Evolutionary conservation across 768 basidiomycete species (phyloP), one percentile per base, ranked within the genome.

Genomic region (Boletus rex-veris): DNA sequence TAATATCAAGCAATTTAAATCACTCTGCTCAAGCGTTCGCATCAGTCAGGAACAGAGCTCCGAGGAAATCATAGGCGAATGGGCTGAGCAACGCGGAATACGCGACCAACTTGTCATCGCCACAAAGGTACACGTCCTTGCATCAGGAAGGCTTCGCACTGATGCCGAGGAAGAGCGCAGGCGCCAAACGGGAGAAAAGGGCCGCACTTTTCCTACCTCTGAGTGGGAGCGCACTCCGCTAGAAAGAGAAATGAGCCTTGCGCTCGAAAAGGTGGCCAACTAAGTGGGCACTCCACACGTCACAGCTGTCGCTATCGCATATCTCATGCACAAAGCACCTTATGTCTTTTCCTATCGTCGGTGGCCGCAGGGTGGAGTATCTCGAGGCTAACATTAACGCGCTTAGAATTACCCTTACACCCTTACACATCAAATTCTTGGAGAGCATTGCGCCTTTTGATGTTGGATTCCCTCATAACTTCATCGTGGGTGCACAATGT

Each of bases 31-130:
- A 44, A 7, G 16, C 15, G 5, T 28, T 35, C 9, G 18, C 10
- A 15, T 14, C 41, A 77, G 74, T 54, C 80, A 84, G 61, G 75
- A 81, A 50, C 82, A 78, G 56, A 59, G 74, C 18, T 81, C 79
- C 4, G 83, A 87, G 59, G 52, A 57, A 48, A 75, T 77, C 64
- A 68, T 80, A 26, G 79, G 80, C 18, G 77, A 79, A 59, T 80
- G 80, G 77, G 74, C 74, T 61, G 71, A 75, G 58, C 51, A 58
- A 37, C 67, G 75, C 19, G 70, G 68, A 3, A 69, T 73, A 47
- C 72, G 79, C 19, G 73, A 79, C 53, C 75, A 77, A 52, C 68
- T 80, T 15, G 68, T 78, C 57, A 63, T 78, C 40, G 77, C 77
- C 1, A 77, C 77, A 18, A 79, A 74, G 72, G 71, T 72, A 19